phyloP scores from a whole-genome alignment of 129 eudicot genomes.

The Pulicaria dysenterica region DNA sequence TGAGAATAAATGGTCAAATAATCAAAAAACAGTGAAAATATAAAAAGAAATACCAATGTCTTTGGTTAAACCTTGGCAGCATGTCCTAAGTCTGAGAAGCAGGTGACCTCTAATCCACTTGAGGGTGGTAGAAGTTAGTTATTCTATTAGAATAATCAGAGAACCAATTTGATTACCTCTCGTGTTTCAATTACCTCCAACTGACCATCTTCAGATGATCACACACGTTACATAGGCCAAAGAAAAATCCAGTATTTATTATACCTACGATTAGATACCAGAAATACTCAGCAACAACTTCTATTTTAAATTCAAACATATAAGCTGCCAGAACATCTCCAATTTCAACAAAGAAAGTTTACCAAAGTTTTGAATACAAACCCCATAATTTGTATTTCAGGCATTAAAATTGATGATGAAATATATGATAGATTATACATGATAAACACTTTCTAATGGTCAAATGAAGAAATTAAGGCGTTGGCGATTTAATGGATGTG shows the following conservation, averaged over 20 bases:
- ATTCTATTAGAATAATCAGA: background rate
- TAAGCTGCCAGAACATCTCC: too few relatives aligned
- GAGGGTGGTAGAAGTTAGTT: background rate
- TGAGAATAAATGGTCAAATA: too few relatives aligned
- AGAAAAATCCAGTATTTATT: constrained; percentile 87
- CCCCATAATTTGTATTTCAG: too few relatives aligned
- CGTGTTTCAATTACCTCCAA: constrained; percentile 81
- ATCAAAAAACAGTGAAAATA: too few relatives aligned
- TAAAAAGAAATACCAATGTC: too few relatives aligned
- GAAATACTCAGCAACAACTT: constrained; percentile 45
- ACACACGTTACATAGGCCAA: constrained; percentile 72
- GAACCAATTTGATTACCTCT: constrained; percentile 49
- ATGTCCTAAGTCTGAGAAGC: background rate
- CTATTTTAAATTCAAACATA: constrained; percentile 2
- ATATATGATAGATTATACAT: too few relatives aligned
- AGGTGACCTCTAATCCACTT: background rate
- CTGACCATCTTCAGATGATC: constrained; percentile 94
- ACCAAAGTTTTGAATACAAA: too few relatives aligned
- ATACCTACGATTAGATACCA: constrained; percentile 88
- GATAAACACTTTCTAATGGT: too few relatives aligned
- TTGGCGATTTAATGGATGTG: too few relatives aligned
- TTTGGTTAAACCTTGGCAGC: background rate
- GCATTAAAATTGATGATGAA: too few relatives aligned
- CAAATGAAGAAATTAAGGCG: too few relatives aligned
- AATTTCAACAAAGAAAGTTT: too few relatives aligned